phyloP scores from a whole-genome alignment of 441 rosid genomes.

The Flueggea neowawraea region DNA sequence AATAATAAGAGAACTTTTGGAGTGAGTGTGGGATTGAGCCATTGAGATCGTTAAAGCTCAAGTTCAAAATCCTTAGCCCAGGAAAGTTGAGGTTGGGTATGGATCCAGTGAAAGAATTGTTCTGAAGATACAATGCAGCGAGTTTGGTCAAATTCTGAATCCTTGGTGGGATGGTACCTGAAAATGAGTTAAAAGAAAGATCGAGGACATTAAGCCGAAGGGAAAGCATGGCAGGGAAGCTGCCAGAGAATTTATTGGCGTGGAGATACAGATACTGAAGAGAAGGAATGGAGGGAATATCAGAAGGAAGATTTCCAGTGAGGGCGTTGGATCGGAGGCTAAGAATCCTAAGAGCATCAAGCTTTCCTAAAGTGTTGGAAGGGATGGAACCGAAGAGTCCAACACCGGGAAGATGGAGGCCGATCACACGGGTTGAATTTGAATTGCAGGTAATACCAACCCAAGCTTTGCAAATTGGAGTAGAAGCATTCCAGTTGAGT shows the following conservation, averaged over 20 bases:
- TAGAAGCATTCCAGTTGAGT: slow-evolving; percentile 60
- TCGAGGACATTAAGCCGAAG: slow-evolving; percentile 45
- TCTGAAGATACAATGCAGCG: slow-evolving; percentile 48
- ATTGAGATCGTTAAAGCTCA: slow-evolving; percentile 56
- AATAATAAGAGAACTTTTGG: slow-evolving; percentile 30
- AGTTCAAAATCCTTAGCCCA: slow-evolving; percentile 43
- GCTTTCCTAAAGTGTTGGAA: slow-evolving; percentile 49
- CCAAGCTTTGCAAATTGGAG: slow-evolving; percentile 70
- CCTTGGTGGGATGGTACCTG: slow-evolving; percentile 52
- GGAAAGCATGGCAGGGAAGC: slow-evolving; percentile 47
- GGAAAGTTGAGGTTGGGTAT: slow-evolving; percentile 47
- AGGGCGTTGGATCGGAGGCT: slow-evolving; percentile 79
- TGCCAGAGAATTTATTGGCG: slow-evolving; percentile 49
- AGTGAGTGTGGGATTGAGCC: slow-evolving; percentile 69
- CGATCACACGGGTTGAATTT: slow-evolving; percentile 40
- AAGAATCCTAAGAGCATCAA: slow-evolving; percentile 59
- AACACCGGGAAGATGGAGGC: slow-evolving; percentile 71
- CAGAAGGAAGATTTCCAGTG: slow-evolving; percentile 64
- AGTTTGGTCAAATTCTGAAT: slow-evolving; percentile 53
- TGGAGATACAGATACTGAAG: slow-evolving; percentile 66
- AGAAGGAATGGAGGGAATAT: slow-evolving; percentile 54
- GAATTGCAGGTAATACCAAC: slow-evolving; percentile 62
- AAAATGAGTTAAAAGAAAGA: slow-evolving; percentile 65
- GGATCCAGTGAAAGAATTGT: slow-evolving; percentile 58
- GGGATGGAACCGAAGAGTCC: slow-evolving; percentile 77